Evolutionary conservation across 345 rosid species (phyloP), one percentile per base, ranked within the genome.

Genomic region (Excoecaria cochinchinensis): DNA sequence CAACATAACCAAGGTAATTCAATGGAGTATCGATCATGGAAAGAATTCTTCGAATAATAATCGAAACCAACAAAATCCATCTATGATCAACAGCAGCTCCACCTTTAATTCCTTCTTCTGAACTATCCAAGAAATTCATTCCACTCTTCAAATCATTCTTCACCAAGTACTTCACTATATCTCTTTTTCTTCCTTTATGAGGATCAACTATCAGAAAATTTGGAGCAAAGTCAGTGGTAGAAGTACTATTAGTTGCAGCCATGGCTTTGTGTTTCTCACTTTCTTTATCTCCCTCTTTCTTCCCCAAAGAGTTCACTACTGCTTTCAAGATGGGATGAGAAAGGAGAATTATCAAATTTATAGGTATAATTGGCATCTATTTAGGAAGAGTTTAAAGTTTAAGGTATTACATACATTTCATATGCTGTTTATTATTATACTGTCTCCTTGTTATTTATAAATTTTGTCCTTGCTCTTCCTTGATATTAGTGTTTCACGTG

Each of bases 61-160:
- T 74, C 36, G 97, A 92, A 50, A 89, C 87, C 22, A 90, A 56
- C 21, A 94, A 87, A 40, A 87, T 85, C 88, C 84, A 89, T 50
- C 93, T 82, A 70, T 77, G 85, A 72, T 86, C 89, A 31, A 74
- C 85, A 5, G 84, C 81, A 60, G 77, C 86, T 2, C 59, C 74
- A 16, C 76, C 80, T 19, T 62, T 56, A 0, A 9, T 17, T 12
- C n/a, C 78, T 46, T 77, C 72, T 0, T 69, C 83, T 38, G 94
- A 88, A 77, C 86, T 38, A 75, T 92, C 87, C 71, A 92, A 67
- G 83, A 94, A 92, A 82, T 70, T 86, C 24, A 58, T 67, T 3
- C 86, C 90, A 69, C 92, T 86, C 16, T 31, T 67, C 31, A 62
- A 55, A 72, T 87, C 84, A 19, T 78, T 85, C 81, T 77, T 63